Evolutionary conservation across 345 rosid species (phyloP).

Genomic region (Gynandropsis gynandra): DNA sequence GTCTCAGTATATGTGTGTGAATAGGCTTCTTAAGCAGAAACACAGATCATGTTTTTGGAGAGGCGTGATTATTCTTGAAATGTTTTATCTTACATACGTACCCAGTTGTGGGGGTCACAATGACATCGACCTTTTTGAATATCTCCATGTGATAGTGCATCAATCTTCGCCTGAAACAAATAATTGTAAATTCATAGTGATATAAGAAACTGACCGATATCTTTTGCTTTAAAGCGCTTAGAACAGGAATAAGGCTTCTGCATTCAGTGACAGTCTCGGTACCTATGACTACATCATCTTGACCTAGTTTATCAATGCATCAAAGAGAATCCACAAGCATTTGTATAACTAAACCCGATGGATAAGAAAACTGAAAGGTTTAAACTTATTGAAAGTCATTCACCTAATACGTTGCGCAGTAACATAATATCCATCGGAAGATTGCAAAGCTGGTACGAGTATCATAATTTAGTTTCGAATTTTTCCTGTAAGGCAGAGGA

Average conservation of each 20-base stretch:
- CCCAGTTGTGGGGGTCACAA: slow-evolving; percentile 86
- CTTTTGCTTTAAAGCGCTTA: no score
- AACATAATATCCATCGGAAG: slow-evolving; percentile 66
- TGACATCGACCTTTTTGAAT: slow-evolving; percentile 73
- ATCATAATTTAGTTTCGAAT: slow-evolving; percentile 47
- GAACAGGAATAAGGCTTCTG: no score
- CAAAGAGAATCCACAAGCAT: not conserved
- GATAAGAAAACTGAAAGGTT: slow-evolving; percentile 5
- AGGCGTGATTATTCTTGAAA: not conserved
- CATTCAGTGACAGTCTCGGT: no score
- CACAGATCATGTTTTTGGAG: no score
- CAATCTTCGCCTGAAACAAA: slow-evolving; percentile 57
- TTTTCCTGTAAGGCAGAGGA: slow-evolving; percentile 42
- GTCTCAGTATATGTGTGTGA: no score
- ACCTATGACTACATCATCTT: no score
- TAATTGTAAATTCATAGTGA: slow-evolving; percentile 6
- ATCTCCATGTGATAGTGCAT: slow-evolving; percentile 78
- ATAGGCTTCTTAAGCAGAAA: no score
- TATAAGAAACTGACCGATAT: not conserved
- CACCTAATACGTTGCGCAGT: slow-evolving; percentile 75
- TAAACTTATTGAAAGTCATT: slow-evolving; percentile 7
- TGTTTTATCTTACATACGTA: slow-evolving; percentile 26
- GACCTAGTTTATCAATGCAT: no score
- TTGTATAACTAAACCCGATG: slow-evolving; percentile 5
- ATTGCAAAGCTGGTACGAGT: slow-evolving; percentile 58